Base-by-base conservation (phyloP, 441 rosid genomes). In the Adansonia gregorii region DNA sequence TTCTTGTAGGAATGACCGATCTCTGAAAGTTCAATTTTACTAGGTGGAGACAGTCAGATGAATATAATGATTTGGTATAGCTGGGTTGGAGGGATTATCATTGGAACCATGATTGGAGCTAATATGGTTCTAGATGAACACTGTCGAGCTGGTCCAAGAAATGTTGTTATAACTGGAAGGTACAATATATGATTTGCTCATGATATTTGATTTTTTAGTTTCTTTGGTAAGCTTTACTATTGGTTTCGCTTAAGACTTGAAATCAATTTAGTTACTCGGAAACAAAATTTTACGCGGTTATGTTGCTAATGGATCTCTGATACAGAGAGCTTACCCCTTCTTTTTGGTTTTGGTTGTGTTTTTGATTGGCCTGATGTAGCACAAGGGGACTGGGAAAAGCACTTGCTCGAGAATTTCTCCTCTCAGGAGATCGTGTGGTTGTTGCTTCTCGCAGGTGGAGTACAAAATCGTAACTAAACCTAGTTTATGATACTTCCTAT, bases 81-180 rank as follows among this genome's bases (percentile, higher is more conserved):
- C 85, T 95, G 98, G 98, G 91, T 95, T 78, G 98, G 98, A 74
- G 97, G 98, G 49, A 76, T 93, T 81, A 91, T 93, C 67, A 95
- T 95, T 68, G 98, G 98, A 78, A 92, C 98, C 0, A 93, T 93
- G 98, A 90, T 87, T 56, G 98, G 98, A 39, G 86, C 98, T 74
- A 93, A 95, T 81, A 87, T 89, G 91, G 98, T 91, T 82, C 86
- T 95, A 56, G 98, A 93, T 69, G 98, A 95, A 66, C 95, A 92
- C 71, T 93, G 94, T 84, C 87, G 95, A 80, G 93, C 98, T 35
- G 98, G 98, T 80, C 98, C 98, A 0, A 90, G 97, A 7, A 92
- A 95, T 83, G 94, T 95, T 82, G 98, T 95, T 68, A 88, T 95
- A 51, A 95, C 98, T 24, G 98, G 98, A 89, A 95, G 98, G 98